phyloP scores from a whole-genome alignment of 1,284 basidiomycete genomes.

The Ceratobasidium sp. region DNA sequence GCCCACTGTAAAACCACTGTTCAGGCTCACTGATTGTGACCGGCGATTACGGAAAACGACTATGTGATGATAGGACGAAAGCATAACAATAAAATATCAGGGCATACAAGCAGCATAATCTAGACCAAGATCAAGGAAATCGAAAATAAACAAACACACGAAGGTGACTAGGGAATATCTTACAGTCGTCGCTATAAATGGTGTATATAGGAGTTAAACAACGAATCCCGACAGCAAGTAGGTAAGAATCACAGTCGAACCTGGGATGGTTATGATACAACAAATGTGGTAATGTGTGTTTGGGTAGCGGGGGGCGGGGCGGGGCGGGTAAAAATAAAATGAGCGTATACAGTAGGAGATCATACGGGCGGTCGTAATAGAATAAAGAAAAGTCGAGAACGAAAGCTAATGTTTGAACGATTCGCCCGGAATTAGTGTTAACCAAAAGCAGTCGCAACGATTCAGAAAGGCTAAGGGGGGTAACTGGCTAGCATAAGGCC shows the following conservation, averaged over 20 bases:
- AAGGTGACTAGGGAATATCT: slow-evolving; percentile 26
- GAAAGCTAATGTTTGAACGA: slow-evolving; percentile 41
- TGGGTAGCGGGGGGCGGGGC: not conserved
- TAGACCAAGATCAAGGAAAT: slow-evolving; percentile 2
- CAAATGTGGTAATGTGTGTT: slow-evolving; percentile 27
- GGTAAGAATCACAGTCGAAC: slow-evolving; percentile 36
- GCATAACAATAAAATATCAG: slow-evolving; percentile 37
- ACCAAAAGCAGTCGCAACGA: slow-evolving; percentile 35
- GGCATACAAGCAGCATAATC: slow-evolving; percentile 39
- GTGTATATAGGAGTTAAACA: slow-evolving; percentile 33
- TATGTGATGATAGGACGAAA: slow-evolving; percentile 34
- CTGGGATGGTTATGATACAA: slow-evolving; percentile 39
- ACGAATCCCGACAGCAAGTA: slow-evolving; percentile 39
- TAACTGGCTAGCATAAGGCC: slow-evolving; percentile 9
- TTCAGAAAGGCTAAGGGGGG: not conserved
- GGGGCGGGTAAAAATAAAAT: slow-evolving; percentile 7
- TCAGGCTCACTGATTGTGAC: no score
- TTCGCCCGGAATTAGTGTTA: slow-evolving; percentile 41
- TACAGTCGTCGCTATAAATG: slow-evolving; percentile 36
- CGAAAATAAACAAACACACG: slow-evolving; percentile 5
- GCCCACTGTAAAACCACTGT: no score
- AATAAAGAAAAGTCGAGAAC: slow-evolving; percentile 28
- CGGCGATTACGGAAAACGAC: slow-evolving; percentile 3
- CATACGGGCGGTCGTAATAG: slow-evolving; percentile 37
- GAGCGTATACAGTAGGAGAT: slow-evolving; percentile 22